Evolutionary conservation across 1,284 basidiomycete genomes (phyloP).

Genomic region (Xanthoconium separans): DNA sequence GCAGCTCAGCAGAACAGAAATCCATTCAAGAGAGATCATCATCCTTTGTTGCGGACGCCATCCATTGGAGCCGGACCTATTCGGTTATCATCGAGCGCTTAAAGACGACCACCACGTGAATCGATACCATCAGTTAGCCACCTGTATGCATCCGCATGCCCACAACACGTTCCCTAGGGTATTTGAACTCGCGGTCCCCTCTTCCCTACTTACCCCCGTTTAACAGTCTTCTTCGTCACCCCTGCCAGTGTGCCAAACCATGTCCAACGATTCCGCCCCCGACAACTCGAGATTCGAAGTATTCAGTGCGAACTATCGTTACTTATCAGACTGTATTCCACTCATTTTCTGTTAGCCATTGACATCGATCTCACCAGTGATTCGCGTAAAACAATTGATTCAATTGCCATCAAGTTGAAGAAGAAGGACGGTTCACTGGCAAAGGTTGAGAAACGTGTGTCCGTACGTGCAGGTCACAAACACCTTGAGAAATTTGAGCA

Average conservation of each 20-base stretch:
- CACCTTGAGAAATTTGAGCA: constrained; percentile 3
- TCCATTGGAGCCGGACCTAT: too few species aligned
- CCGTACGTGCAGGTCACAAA: neutral
- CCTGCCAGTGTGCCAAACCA: neutral
- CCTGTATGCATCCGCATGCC: too few species aligned
- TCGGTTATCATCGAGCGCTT: too few species aligned
- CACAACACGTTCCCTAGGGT: too few species aligned
- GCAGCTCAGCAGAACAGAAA: too few species aligned
- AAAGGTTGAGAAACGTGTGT: neutral
- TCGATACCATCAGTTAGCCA: neutral
- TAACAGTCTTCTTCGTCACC: too few species aligned
- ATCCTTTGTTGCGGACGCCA: too few species aligned
- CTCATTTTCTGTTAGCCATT: neutral
- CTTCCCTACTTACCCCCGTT: neutral
- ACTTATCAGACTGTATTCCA: neutral
- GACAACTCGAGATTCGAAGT: constrained; percentile 1
- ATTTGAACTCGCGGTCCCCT: neutral
- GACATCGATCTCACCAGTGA: constrained; percentile 5
- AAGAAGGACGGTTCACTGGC: neutral
- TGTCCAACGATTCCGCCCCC: neutral
- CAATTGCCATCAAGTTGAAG: neutral
- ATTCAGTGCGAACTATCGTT: constrained; percentile 1
- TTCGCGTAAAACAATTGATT: constrained; percentile 4
- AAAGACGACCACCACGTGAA: too few species aligned
- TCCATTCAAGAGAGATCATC: too few species aligned